Percentiles rank a stretch among this genome's conserved stretches.
These are phyloP conservation scores for Aureobasidium sp. DNA, from an alignment of 2,329 filamentous ascomycete genomes.

Conservation along the genomic window DNA sequence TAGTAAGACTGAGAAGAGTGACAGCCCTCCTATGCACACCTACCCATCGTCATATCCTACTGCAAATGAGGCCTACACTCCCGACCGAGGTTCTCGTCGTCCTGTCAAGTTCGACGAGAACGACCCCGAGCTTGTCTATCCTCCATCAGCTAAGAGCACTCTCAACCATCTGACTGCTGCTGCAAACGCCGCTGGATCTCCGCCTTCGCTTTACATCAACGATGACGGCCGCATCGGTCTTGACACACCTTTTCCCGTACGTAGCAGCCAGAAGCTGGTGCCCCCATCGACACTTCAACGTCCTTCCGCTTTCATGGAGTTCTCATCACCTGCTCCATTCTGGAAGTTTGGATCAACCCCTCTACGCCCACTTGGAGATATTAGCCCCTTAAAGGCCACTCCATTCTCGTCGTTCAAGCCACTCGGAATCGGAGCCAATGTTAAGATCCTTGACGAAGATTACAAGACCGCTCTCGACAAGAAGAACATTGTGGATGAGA, in stretches of 20 bases:
- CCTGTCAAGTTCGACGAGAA: slow-evolving; percentile 21
- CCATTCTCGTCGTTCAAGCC: slow-evolving; percentile 23
- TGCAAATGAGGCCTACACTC: slow-evolving; percentile 45
- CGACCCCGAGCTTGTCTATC: slow-evolving; percentile 18
- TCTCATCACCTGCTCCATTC: slow-evolving; percentile 76
- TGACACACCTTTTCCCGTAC: slow-evolving; percentile 29
- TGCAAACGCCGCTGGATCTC: slow-evolving; percentile 28
- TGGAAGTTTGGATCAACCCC: slow-evolving; percentile 80
- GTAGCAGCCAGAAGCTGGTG: slow-evolving; percentile 53
- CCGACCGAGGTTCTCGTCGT: slow-evolving; percentile 43
- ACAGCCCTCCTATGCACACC: slow-evolving; percentile 34
- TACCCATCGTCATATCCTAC: slow-evolving; percentile 33
- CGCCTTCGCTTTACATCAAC: slow-evolving; percentile 29
- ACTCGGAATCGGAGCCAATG: slow-evolving; percentile 15
- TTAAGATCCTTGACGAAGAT: slow-evolving; percentile 17
- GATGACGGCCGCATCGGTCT: slow-evolving; percentile 26
- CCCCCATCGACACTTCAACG: slow-evolving; percentile 74
- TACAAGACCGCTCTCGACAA: slow-evolving; percentile 31
- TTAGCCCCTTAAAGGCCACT: slow-evolving; percentile 28
- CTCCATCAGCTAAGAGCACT: slow-evolving; percentile 14
- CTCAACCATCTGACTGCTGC: slow-evolving; percentile 26
- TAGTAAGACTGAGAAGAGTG: slow-evolving; percentile 17
- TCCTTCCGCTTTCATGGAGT: slow-evolving; percentile 78
- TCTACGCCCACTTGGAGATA: slow-evolving; percentile 29
- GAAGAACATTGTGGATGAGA: slow-evolving; percentile 14